These are phyloP conservation scores for Phytophthora tentaculata DNA, from an alignment of 352 stramenopile genomes.

Conservation along the genomic window DNA sequence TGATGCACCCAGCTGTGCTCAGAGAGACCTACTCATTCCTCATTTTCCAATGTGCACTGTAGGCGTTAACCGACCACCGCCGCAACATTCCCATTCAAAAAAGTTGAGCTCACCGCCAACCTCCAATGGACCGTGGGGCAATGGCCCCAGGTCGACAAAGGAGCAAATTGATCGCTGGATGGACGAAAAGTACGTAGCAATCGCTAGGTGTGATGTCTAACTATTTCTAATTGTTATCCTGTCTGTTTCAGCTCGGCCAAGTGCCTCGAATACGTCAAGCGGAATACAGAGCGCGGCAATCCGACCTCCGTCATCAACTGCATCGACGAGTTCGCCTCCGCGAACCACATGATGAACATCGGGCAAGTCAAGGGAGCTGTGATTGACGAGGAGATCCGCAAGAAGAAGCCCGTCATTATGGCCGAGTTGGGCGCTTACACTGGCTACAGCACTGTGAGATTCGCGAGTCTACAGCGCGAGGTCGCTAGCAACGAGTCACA, in stretches of 20 bases:
- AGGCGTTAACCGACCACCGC: not conserved
- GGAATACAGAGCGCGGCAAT: slow-evolving; percentile 42
- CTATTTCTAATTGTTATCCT: not conserved
- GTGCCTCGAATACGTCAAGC: slow-evolving; percentile 48
- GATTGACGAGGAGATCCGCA: slow-evolving; percentile 51
- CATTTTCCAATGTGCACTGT: slow-evolving; percentile 12
- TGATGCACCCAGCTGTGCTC: not conserved
- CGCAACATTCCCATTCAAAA: not conserved
- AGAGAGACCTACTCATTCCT: not conserved
- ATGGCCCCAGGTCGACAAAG: slow-evolving; percentile 12
- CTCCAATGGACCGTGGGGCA: slow-evolving; percentile 16
- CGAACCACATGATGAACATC: slow-evolving; percentile 59
- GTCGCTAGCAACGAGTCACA: slow-evolving; percentile 39
- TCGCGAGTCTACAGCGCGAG: slow-evolving; percentile 50
- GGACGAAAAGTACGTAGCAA: slow-evolving; percentile 21
- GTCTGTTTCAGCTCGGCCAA: slow-evolving; percentile 30
- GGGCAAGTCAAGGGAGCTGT: slow-evolving; percentile 44
- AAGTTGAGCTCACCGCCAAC: slow-evolving; percentile 12
- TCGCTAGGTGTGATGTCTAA: not conserved
- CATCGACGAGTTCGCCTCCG: slow-evolving; percentile 46
- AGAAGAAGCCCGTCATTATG: slow-evolving; percentile 44
- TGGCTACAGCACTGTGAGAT: slow-evolving; percentile 59
- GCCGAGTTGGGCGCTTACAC: slow-evolving; percentile 54
- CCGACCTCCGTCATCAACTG: slow-evolving; percentile 38
- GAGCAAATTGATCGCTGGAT: slow-evolving; percentile 20